Percentiles rank a stretch among this genome's conserved stretches.
Conservation (phyloP, 2,329 filamentous ascomycete species). For the Monascus ruber region DNA sequence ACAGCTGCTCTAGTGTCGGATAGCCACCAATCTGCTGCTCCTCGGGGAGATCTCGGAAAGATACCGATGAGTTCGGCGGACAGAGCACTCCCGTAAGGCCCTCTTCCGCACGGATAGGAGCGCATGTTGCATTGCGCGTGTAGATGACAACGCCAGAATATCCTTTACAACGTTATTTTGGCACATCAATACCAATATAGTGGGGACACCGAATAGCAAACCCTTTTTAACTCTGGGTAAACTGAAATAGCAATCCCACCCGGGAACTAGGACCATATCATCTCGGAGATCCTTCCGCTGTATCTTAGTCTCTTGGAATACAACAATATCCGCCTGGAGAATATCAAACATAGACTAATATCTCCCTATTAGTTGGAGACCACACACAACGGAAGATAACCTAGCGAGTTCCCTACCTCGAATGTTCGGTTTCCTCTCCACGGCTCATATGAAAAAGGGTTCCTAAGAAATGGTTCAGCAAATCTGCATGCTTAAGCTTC, state of each 20-base stretch:
- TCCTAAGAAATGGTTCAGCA: conserved; percentile 38
- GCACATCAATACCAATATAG: background rate
- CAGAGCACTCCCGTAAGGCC: conserved; percentile 76
- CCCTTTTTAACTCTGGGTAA: conserved; percentile 90
- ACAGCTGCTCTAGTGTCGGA: conserved; percentile 57
- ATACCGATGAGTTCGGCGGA: conserved; percentile 56
- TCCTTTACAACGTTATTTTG: conserved; percentile 40
- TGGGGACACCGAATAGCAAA: conserved; percentile 18
- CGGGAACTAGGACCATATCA: conserved; percentile 89
- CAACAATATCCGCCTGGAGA: conserved; percentile 80
- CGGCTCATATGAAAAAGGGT: conserved; percentile 75
- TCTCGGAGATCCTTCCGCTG: conserved; percentile 83
- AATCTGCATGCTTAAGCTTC: background rate
- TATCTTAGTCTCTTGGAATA: conserved; percentile 95
- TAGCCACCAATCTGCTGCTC: conserved; percentile 82
- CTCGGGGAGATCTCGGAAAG: conserved; percentile 63
- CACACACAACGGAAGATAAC: background rate
- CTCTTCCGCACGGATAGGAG: conserved; percentile 82
- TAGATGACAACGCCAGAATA: conserved; percentile 96
- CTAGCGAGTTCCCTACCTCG: conserved; percentile 37
- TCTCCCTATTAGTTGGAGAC: background rate
- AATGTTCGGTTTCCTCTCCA: conserved; percentile 63
- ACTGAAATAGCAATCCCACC: conserved; percentile 96
- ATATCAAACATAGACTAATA: conserved; percentile 81
- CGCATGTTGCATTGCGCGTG: conserved; percentile 74